These are phyloP conservation scores for Basidiobolus meristosporus DNA, from an alignment of 371 early-diverging fungal species.

Conservation along the genomic window DNA sequence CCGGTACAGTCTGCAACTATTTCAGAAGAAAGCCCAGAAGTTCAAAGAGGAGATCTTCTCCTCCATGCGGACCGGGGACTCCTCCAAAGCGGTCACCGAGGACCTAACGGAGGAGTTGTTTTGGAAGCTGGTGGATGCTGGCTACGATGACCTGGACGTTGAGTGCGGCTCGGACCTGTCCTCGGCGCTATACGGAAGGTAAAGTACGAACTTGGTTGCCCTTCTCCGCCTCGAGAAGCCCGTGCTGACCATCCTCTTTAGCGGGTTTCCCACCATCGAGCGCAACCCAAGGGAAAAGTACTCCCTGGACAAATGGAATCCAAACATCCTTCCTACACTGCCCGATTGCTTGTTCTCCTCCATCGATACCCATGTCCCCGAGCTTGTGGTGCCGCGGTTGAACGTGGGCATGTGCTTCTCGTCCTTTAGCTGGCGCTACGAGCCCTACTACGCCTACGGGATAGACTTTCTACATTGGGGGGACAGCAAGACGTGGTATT, in stretches of 20 bases:
- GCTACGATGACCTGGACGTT: conserved; percentile 74
- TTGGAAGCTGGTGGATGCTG: conserved; percentile 75
- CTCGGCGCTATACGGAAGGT: conserved; percentile 77
- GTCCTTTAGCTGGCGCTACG: conserved; percentile 94
- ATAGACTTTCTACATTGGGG: conserved; percentile 93
- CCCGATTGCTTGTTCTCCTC: conserved; percentile 64
- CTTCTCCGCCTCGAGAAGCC: too few relatives aligned
- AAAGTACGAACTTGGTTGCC: too few relatives aligned
- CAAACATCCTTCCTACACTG: conserved; percentile 65
- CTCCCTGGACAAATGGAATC: conserved; percentile 58
- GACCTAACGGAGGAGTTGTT: conserved; percentile 77
- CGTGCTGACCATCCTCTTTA: background rate
- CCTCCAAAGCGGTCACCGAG: conserved; percentile 59
- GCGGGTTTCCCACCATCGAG: conserved; percentile 53
- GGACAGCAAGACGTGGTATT: conserved; percentile 94
- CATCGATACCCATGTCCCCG: conserved; percentile 60
- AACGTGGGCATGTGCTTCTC: conserved; percentile 92
- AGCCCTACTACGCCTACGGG: conserved; percentile 88
- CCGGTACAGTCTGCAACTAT: conserved; percentile 52
- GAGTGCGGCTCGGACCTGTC: conserved; percentile 92
- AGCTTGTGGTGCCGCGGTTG: conserved; percentile 92
- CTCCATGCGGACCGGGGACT: too few relatives aligned
- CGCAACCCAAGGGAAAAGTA: conserved; percentile 31
- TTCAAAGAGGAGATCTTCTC: too few relatives aligned
- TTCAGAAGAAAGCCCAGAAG: conserved; percentile 52